These are phyloP conservation scores for Hansenula sp. DNA, from an alignment of 1,139 yeast genomes.

Conservation along the genomic window DNA sequence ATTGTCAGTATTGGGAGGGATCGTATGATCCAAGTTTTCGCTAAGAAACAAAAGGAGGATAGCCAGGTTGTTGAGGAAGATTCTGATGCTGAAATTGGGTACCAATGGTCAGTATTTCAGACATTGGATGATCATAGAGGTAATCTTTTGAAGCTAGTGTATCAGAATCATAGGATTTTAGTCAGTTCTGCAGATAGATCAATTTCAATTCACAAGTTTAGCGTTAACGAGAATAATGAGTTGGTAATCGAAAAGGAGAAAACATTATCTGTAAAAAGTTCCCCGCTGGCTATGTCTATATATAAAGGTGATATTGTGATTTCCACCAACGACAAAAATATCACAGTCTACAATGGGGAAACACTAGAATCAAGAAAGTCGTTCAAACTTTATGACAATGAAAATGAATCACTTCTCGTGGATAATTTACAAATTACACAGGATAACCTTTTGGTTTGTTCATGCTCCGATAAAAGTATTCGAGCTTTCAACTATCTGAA, in stretches of 20 bases:
- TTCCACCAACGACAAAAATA: constrained; percentile 49
- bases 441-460: constrained; percentile 34
- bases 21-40: constrained; percentile 56
- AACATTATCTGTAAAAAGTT: constrained; percentile 44
- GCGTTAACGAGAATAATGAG: constrained; percentile 19
- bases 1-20: constrained; percentile 53
- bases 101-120: constrained; percentile 48
- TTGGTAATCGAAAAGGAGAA: constrained; percentile 33
- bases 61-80: background rate
- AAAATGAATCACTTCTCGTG: constrained; percentile 38
- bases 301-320: constrained; percentile 39
- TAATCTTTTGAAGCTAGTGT: constrained; percentile 38
- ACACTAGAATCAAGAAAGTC: constrained; percentile 34
- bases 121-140: constrained; percentile 59
- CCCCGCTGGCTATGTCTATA: constrained; percentile 38
- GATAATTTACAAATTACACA: constrained; percentile 35
- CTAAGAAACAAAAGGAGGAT: constrained; percentile 5
- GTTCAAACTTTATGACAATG: constrained; percentile 38
- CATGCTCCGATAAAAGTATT: constrained; percentile 57
- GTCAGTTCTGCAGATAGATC: constrained; percentile 62
- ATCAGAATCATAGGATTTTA: constrained; percentile 32
- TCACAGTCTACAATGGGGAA: constrained; percentile 36
- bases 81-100: constrained; percentile 11
- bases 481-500: constrained; percentile 42
- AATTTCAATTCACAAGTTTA: constrained; percentile 45